Percentiles rank a stretch among this genome's conserved stretches.
phyloP scores from a whole-genome alignment of 345 rosid genomes.

The Eucalyptus guilfoylei region DNA sequence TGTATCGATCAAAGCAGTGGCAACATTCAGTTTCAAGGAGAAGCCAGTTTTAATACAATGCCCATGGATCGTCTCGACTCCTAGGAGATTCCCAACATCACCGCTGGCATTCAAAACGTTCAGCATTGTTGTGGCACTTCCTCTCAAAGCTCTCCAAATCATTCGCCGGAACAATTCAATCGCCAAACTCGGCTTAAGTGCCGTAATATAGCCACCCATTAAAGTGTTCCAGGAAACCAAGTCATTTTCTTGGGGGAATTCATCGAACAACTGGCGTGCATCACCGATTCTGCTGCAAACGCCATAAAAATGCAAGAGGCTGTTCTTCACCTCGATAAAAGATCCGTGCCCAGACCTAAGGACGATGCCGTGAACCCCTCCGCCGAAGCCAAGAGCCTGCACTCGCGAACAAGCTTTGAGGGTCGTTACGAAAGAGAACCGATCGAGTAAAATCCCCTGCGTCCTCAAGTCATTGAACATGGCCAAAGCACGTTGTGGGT shows the following conservation, averaged over 20 bases:
- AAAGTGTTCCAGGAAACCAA: slow-evolving; percentile 42
- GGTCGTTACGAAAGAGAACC: slow-evolving; percentile 44
- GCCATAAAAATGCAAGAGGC: slow-evolving; percentile 29
- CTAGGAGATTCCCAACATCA: slow-evolving; percentile 19
- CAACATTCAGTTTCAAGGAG: slow-evolving; percentile 18
- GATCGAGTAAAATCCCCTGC: slow-evolving; percentile 24
- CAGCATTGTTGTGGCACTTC: slow-evolving; percentile 27
- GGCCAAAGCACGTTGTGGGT: slow-evolving; percentile 31
- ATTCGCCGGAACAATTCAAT: slow-evolving; percentile 22
- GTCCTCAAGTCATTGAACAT: slow-evolving; percentile 45
- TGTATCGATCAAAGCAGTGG: slow-evolving; percentile 43
- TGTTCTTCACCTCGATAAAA: slow-evolving; percentile 33
- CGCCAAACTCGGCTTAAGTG: slow-evolving; percentile 13
- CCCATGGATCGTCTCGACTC: slow-evolving; percentile 33
- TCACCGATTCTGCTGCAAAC: slow-evolving; percentile 9
- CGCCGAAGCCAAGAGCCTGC: slow-evolving; percentile 8
- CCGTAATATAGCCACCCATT: slow-evolving; percentile 37
- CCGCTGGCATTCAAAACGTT: slow-evolving; percentile 17
- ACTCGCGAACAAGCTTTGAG: slow-evolving; percentile 38
- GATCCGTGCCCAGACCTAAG: slow-evolving; percentile 32
- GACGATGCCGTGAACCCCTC: slow-evolving; percentile 37
- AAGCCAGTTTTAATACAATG: slow-evolving; percentile 35
- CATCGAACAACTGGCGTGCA: slow-evolving; percentile 53
- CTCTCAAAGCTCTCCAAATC: slow-evolving; percentile 4
- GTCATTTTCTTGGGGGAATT: slow-evolving; percentile 28